A percentile compares a stretch with the other conserved stretches of the same genome.
These are phyloP conservation scores for Saitozyma podzolica DNA, from an alignment of 768 basidiomycete species.

Conservation along the genomic window DNA sequence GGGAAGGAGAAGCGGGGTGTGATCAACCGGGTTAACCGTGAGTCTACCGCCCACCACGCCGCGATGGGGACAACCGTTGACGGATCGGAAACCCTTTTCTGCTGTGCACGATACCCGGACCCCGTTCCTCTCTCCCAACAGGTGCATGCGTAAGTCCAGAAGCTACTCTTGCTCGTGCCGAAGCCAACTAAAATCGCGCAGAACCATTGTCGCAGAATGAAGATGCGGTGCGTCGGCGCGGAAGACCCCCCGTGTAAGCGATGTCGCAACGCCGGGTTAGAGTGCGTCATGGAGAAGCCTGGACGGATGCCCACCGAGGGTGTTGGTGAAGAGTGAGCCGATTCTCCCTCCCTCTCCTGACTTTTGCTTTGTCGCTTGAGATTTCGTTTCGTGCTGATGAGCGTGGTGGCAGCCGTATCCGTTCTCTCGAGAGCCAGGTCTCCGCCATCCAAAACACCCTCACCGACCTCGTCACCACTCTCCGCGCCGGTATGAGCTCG, in stretches of 20 bases:
- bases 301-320: conserved; percentile 56
- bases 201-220: conserved; percentile 95
- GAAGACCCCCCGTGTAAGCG: conserved; percentile 96
- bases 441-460: conserved; percentile 77
- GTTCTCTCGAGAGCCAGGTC: conserved; percentile 82
- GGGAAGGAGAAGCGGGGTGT: conserved; percentile 42
- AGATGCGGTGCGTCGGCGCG: conserved; percentile 95
- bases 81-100: too few species aligned
- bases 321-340: conserved; percentile 43
- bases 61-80: not conserved
- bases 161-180: not conserved
- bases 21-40: conserved; percentile 52
- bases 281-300: conserved; percentile 94
- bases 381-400: not conserved
- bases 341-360: not conserved
- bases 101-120: too few species aligned
- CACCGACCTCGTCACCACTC: conserved; percentile 72
- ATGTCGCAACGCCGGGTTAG: conserved; percentile 82
- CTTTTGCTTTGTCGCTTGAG: not conserved
- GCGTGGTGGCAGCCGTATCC: conserved; percentile 68
- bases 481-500: conserved; percentile 58
- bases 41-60: conserved; percentile 13
- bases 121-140: conserved; percentile 3
- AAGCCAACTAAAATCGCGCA: conserved; percentile 51
- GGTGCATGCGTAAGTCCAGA: conserved; percentile 43